phyloP scores from a whole-genome alignment of 2,329 filamentous ascomycete genomes.

The Penicillium brevicompactum region DNA sequence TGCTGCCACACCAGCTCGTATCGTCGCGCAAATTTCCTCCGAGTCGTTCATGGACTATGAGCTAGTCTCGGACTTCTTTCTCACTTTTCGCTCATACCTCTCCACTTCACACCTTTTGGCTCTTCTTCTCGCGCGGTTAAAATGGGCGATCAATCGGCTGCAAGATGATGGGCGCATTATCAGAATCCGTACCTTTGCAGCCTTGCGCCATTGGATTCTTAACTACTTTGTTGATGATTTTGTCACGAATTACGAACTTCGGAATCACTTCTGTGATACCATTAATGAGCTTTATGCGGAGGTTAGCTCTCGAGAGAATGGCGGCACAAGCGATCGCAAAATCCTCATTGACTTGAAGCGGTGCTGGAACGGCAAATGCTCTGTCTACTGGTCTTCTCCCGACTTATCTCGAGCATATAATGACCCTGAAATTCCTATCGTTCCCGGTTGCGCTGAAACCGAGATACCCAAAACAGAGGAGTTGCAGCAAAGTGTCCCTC shows the following conservation, averaged over 20 bases:
- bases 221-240: slow-evolving; percentile 99
- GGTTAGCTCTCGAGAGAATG: slow-evolving; percentile 54
- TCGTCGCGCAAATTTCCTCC: slow-evolving; percentile 95
- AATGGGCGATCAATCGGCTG: slow-evolving; percentile 78
- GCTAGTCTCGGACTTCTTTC: slow-evolving; percentile 93
- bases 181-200: slow-evolving; percentile 93
- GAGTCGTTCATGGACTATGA: slow-evolving; percentile 96
- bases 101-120: slow-evolving; percentile 74
- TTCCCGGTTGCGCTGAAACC: slow-evolving; percentile 72
- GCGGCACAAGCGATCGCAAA: slow-evolving; percentile 70
- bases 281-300: slow-evolving; percentile 66
- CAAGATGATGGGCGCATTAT: slow-evolving; percentile 91
- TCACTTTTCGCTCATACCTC: slow-evolving; percentile 89
- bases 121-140: slow-evolving; percentile 80
- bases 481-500: slow-evolving; percentile 11
- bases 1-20: slow-evolving; percentile 84
- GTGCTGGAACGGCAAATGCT: slow-evolving; percentile 91
- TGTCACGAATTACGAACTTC: slow-evolving; percentile 71
- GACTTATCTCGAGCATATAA: slow-evolving; percentile 63
- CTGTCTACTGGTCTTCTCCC: slow-evolving; percentile 80
- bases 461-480: slow-evolving; percentile 48
- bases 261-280: slow-evolving; percentile 75
- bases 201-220: slow-evolving; percentile 92
- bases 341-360: slow-evolving; percentile 94
- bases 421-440: slow-evolving; percentile 66